phyloP scores from a whole-genome alignment of 139 green algal genomes.

The Closterium sp. region DNA sequence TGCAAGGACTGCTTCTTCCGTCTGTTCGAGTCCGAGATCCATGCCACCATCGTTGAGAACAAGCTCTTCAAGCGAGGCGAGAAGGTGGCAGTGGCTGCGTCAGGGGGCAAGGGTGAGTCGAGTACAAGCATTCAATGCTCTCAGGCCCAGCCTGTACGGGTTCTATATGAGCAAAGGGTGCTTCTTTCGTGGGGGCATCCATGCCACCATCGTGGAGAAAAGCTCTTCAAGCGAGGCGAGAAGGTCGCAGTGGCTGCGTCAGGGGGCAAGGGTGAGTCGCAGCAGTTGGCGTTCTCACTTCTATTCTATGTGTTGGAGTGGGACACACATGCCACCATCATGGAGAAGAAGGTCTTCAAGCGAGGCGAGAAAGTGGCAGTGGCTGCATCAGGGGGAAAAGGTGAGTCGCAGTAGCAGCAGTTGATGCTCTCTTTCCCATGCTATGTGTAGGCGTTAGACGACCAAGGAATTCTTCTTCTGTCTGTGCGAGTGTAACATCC shows the following conservation, averaged over 20 bases:
- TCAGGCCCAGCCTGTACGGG: neutral
- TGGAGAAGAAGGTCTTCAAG: constrained; percentile 67
- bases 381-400: constrained; percentile 68
- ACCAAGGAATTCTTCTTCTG: neutral
- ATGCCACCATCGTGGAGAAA: too few species aligned
- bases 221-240: constrained; percentile 84
- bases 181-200: too few species aligned
- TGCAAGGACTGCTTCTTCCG: neutral
- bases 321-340: neutral
- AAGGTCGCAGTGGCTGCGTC: constrained; percentile 87
- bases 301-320: neutral
- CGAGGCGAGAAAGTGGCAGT: constrained; percentile 84
- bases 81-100: constrained; percentile 70
- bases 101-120: constrained; percentile 47
- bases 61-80: neutral
- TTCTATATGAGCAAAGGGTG: too few species aligned
- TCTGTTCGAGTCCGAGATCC: neutral
- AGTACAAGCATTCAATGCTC: too few species aligned
- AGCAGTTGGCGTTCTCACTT: neutral
- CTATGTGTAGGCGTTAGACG: too few species aligned
- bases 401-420: neutral
- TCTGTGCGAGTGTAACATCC: neutral
- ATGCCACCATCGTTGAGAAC: neutral
- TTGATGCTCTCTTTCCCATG: neutral
- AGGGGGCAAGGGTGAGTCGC: constrained; percentile 30